Base-by-base conservation (phyloP, 1,284 basidiomycete genomes). In the Gastroboletus turbinatus region DNA sequence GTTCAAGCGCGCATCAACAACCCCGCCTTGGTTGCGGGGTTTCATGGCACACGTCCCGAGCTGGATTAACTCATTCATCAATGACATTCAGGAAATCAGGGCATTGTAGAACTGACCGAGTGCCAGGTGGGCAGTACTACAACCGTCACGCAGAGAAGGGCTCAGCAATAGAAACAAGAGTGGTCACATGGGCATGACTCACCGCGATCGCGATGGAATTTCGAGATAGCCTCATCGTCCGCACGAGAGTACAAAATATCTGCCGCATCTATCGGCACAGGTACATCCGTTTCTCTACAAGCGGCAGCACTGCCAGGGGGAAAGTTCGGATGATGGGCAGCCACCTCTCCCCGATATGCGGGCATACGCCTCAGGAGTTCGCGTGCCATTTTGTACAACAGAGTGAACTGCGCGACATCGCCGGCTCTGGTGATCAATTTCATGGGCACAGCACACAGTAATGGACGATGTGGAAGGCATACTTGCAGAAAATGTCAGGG, bases 211-310 rank as follows among this genome's bases (percentile, higher is more conserved):
- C 76, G 67, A 36, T 72, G 60, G 61, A 73, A 83, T 7, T 72
- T 62, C 43, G 82, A 81, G 59, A 77, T 79, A 4, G 74, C 78
- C 52, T 76, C 71, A 38, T 89, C 77, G 60, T 90, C 87, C 45
- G 82, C 82, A 0, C 62, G 62, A 0, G 80, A 74, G 67, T 88
- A 89, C 16, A 71, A 63, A n/a, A 86, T 76, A 43, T 82, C 75
- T 0, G 81, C 76, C 0, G 77, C 73, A 25, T 75, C 63, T 2
- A 79, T 66, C 0, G 73, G 63, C 1, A 77, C 77, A 0, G 82
- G 79, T 0, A 58, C 67, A 16, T 64, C 65, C 0, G 64, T 58
- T 21, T 65, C 64, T 25, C 63, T 61, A 19, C 72, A 70, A 0
- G 71, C 72, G 0, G 83, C 85, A 1, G 68, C 55, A 48, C 82